Conservation (phyloP, 257 asterid genomes). For the Jacaranda mimosifolia region DNA sequence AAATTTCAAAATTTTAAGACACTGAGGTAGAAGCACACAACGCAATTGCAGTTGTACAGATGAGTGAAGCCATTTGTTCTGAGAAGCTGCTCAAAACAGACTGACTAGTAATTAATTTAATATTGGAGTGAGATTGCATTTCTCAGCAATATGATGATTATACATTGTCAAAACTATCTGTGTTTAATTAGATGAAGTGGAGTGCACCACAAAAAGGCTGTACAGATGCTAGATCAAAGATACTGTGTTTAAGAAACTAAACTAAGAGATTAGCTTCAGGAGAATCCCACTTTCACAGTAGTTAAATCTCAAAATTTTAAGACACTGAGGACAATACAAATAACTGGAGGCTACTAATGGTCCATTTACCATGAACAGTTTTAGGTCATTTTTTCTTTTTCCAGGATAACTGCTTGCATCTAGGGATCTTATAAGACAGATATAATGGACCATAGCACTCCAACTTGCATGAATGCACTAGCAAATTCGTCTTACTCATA, state of each 20-base stretch:
- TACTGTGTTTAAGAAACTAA: constrained; percentile 2
- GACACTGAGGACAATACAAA: not conserved
- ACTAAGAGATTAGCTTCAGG: not conserved
- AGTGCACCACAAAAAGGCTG: not conserved
- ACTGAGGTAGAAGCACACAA: constrained; percentile 32
- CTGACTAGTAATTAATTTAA: not conserved
- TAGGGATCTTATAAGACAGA: not conserved
- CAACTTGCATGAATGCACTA: not conserved
- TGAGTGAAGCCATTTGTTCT: constrained; percentile 43
- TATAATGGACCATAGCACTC: not conserved
- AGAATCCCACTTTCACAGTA: not conserved
- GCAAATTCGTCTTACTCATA: not conserved
- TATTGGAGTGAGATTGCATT: constrained; percentile 16
- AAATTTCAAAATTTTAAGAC: not conserved
- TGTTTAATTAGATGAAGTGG: not conserved
- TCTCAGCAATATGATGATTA: constrained; percentile 19
- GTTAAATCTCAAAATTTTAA: not conserved
- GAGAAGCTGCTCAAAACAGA: constrained; percentile 29
- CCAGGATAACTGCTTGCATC: not conserved
- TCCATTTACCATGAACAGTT: not conserved
- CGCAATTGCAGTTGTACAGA: constrained; percentile 38
- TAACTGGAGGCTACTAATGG: not conserved
- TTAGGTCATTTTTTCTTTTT: not conserved
- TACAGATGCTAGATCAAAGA: not conserved
- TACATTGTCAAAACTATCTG: not conserved